Conservation (phyloP, 129 eudicot species). For the Flaveria linearis region DNA sequence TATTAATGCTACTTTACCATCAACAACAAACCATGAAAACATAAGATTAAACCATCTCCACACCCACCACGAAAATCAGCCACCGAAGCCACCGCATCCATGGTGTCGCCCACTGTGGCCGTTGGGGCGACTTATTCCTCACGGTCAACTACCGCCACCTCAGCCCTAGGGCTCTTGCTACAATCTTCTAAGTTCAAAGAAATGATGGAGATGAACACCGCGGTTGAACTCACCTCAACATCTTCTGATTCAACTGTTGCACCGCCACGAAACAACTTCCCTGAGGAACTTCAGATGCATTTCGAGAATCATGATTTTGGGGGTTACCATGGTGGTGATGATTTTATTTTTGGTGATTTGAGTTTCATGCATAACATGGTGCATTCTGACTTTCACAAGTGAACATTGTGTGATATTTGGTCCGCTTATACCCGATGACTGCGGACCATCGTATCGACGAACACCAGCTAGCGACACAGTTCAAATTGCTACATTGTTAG, state of each 20-base stretch:
- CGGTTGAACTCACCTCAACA: conserved; percentile 51
- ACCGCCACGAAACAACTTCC: conserved; percentile 42
- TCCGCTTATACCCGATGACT: no score
- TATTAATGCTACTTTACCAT: conserved; percentile 19
- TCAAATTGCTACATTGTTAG: background rate
- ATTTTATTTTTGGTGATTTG: conserved; percentile 58
- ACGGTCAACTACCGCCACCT: conserved; percentile 60
- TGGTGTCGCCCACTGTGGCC: conserved; percentile 27
- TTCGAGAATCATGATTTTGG: conserved; percentile 52
- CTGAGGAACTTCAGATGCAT: conserved; percentile 54
- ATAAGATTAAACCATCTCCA: conserved; percentile 32
- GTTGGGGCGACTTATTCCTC: conserved; percentile 23
- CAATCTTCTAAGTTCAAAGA: conserved; percentile 86
- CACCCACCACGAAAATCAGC: conserved; percentile 23
- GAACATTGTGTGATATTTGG: conserved; percentile 4
- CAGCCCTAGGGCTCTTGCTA: conserved; percentile 75
- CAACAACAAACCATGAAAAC: conserved; percentile 27
- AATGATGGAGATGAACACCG: conserved; percentile 84
- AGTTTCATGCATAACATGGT: conserved; percentile 62
- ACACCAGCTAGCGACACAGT: background rate
- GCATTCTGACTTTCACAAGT: conserved; percentile 52
- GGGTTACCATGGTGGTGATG: conserved; percentile 54
- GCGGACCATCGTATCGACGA: background rate
- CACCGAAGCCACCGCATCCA: conserved; percentile 2
- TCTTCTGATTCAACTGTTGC: conserved; percentile 32